Base-by-base conservation (phyloP, 371 early-diverging fungal species). In the Mucor piriformis region DNA sequence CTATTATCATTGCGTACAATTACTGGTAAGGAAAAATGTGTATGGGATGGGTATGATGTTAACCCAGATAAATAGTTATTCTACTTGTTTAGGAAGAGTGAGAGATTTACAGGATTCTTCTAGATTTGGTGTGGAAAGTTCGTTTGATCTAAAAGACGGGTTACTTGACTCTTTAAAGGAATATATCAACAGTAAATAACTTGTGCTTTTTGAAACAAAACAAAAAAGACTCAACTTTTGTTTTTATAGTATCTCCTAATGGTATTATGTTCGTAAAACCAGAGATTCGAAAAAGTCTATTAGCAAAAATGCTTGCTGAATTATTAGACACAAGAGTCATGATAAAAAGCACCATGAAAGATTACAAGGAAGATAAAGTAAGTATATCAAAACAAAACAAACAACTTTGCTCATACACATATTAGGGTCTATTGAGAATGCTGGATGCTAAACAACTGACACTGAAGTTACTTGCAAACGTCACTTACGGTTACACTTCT, bases 1-100 rank as follows among this genome's bases (percentile, higher is more conserved):
- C 92, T 29, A 79, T 96, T 13, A 94, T 96, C 90, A 94, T 95
- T 67, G 95, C 94, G 0, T 94, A 94, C 70, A 96, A 96, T 60
- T 92, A 90, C 46, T 96, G 95, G 88, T 88, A 77, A 24, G 50
- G 18, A 43, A 16, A 47, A 23, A 24, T 13, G 11, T 24, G 12
- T 0, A 3, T n/a, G 16, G 16, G 16, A 40, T 3, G 6, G 18
- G 3, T 18, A 4, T 16, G 42, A 1, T 18, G 8, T 42, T 18
- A 18, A 18, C 7, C 32, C 3, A 13, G 12, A n/a, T 49, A 13
- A 20, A 6, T 61, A 86, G 91, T 66, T 94, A 81, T 60, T 93
- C 94, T 3, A 94, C 94, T 1, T 92, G 94, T 58, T 69, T 94
- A 2, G 94, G 95, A 0, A 83, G 87, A 35, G 64, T 73, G 4